These are phyloP conservation scores for Piper longum DNA, from an alignment of 164 flowering plant genomes.

Conservation along the genomic window DNA sequence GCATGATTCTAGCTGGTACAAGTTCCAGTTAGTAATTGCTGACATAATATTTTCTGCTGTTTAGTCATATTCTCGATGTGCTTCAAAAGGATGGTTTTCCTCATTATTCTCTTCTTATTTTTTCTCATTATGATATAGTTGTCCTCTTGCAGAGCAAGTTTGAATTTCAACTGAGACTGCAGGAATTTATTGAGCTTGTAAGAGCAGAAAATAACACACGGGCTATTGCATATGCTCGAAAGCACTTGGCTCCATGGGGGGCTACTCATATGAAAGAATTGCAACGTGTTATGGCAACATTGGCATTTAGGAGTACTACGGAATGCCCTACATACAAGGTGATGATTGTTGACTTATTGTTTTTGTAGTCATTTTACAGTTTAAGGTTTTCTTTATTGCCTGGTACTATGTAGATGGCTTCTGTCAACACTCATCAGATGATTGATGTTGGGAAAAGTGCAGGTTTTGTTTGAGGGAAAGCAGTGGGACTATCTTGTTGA, in stretches of 20 bases:
- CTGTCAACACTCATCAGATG: background rate
- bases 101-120: background rate
- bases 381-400: background rate
- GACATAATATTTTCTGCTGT: no score
- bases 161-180: constrained; percentile 89
- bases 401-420: background rate
- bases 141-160: constrained; percentile 54
- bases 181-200: constrained; percentile 92
- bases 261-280: constrained; percentile 79
- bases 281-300: constrained; percentile 74
- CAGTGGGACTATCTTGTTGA: constrained; percentile 87
- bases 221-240: constrained; percentile 79
- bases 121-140: background rate
- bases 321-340: constrained; percentile 88
- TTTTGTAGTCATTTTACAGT: background rate
- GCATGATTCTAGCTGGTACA: no score
- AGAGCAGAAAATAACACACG: constrained; percentile 56
- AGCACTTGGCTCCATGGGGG: constrained; percentile 85
- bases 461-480: constrained; percentile 82
- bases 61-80: no score
- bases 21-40: no score
- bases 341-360: background rate
- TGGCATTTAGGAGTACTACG: constrained; percentile 77
- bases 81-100: no score
- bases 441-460: constrained; percentile 1